Evolutionary conservation across 169 alveolate genomes (phyloP).

Genomic region (Plasmodium reichenowi): DNA sequence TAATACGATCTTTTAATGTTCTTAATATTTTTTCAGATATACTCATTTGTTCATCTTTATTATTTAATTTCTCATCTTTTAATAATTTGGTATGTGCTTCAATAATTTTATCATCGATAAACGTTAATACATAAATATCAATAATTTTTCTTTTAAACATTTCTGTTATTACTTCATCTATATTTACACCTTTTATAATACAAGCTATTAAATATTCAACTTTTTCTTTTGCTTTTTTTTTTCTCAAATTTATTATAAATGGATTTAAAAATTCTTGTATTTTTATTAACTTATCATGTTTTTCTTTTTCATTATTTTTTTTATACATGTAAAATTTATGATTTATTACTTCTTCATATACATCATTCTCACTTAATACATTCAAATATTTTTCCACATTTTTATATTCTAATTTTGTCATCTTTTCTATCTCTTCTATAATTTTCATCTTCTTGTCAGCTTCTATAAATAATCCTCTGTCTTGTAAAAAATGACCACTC

Average conservation of each 20-base stretch:
- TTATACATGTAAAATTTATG: conserved; percentile 63
- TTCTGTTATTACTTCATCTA: conserved; percentile 39
- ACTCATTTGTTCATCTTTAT: conserved; percentile 28
- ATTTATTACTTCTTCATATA: conserved; percentile 73
- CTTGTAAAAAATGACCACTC: conserved; percentile 56
- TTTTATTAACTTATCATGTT: conserved; percentile 30
- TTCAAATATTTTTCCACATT: conserved; percentile 37
- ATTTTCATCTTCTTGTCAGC: conserved; percentile 65
- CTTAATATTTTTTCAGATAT: conserved; percentile 62
- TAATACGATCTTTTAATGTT: conserved; percentile 54
- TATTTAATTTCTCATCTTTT: conserved; percentile 1
- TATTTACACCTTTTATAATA: conserved; percentile 40
- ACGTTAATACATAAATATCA: conserved; percentile 63
- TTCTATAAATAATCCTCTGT: conserved; percentile 65
- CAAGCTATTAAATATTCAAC: conserved; percentile 58
- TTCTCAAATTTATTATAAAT: conserved; percentile 40
- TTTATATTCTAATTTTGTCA: conserved; percentile 29
- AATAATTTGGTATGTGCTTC: conserved; percentile 66
- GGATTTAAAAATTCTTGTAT: conserved; percentile 67
- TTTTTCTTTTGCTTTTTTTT: conserved; percentile 73
- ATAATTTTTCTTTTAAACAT: conserved; percentile 56
- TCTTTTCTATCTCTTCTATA: conserved; percentile 65
- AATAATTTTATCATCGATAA: conserved; percentile 68
- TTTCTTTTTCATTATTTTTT: conserved; percentile 70
- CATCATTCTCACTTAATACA: conserved; percentile 57